These are phyloP conservation scores for Sporothrix schenckii DNA, from an alignment of 2,329 filamentous ascomycete species.

Conservation along the genomic window DNA sequence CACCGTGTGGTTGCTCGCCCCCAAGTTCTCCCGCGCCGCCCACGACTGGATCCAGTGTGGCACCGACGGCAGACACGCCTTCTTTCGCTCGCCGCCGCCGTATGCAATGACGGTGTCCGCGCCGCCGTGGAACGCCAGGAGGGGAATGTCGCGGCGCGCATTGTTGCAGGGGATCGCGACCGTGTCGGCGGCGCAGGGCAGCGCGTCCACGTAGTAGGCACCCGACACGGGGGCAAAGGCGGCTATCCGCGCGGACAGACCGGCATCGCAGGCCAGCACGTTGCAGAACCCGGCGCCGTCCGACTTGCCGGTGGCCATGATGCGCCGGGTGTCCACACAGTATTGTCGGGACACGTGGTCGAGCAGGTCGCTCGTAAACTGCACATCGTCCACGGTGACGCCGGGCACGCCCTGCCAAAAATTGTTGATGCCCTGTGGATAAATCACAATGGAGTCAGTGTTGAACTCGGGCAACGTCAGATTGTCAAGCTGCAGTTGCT, in stretches of 20 bases:
- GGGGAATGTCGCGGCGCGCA: background rate
- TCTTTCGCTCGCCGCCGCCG: conserved; percentile 19
- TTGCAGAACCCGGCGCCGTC: conserved; percentile 23
- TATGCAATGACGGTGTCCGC: background rate
- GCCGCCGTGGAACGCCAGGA: conserved; percentile 22
- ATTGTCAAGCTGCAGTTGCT: conserved; percentile 13
- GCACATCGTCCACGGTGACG: conserved; percentile 1
- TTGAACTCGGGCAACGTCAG: conserved; percentile 17
- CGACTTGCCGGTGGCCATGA: conserved; percentile 21
- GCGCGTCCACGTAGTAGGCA: conserved; percentile 20
- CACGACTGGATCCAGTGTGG: conserved; percentile 22
- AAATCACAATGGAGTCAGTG: conserved; percentile 4
- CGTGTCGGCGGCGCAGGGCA: conserved; percentile 8
- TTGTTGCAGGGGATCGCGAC: background rate
- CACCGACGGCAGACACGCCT: conserved; percentile 14
- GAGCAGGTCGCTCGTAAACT: conserved; percentile 3
- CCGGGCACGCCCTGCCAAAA: conserved; percentile 17
- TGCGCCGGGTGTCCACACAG: conserved; percentile 9
- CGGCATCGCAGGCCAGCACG: conserved; percentile 14
- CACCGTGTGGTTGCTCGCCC: background rate
- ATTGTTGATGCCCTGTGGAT: conserved; percentile 17
- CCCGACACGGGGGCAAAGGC: conserved; percentile 21
- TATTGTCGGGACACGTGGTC: conserved; percentile 2
- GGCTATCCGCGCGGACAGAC: background rate
- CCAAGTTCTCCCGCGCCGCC: background rate